phyloP scores from a whole-genome alignment of 2,329 filamentous ascomycete genomes.

The Tolypocladium paradoxum region DNA sequence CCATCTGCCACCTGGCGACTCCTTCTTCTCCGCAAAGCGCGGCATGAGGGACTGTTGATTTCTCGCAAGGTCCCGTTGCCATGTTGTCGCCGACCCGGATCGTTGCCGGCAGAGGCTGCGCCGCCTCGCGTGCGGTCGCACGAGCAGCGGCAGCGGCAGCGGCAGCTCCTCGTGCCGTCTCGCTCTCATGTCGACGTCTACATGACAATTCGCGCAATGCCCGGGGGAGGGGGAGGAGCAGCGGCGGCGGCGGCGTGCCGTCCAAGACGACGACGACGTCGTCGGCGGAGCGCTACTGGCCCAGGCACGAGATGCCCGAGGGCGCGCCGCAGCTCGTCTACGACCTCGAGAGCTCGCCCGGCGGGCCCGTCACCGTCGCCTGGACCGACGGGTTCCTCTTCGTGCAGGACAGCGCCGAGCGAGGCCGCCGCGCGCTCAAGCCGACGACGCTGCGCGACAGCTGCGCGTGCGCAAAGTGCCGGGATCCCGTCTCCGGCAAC shows the following conservation, averaged over 20 bases:
- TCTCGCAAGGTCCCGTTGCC: neutral
- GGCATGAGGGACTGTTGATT: neutral
- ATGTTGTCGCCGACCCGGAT: constrained; percentile 2
- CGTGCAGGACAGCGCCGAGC: constrained; percentile 13
- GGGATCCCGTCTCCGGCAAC: constrained; percentile 48
- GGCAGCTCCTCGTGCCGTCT: neutral
- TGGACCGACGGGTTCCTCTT: constrained; percentile 16
- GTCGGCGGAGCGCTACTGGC: constrained; percentile 4
- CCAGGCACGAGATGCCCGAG: constrained; percentile 6
- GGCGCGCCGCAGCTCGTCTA: constrained; percentile 6
- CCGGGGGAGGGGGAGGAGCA: neutral
- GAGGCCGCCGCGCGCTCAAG: constrained; percentile 13
- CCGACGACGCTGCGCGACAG: constrained; percentile 36
- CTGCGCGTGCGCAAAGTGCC: constrained; percentile 41
- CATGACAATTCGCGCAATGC: neutral
- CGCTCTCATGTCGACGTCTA: neutral
- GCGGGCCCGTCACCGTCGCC: constrained; percentile 12
- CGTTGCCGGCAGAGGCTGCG: neutral
- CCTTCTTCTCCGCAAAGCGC: neutral
- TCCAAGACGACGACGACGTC: neutral
- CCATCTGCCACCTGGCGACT: neutral
- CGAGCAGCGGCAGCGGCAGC: neutral
- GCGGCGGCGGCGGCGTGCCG: neutral
- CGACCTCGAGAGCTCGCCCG: neutral
- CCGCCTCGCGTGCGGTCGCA: neutral